Conservation (phyloP, 441 rosid species). For the Cnidoscolus chayamansa region DNA sequence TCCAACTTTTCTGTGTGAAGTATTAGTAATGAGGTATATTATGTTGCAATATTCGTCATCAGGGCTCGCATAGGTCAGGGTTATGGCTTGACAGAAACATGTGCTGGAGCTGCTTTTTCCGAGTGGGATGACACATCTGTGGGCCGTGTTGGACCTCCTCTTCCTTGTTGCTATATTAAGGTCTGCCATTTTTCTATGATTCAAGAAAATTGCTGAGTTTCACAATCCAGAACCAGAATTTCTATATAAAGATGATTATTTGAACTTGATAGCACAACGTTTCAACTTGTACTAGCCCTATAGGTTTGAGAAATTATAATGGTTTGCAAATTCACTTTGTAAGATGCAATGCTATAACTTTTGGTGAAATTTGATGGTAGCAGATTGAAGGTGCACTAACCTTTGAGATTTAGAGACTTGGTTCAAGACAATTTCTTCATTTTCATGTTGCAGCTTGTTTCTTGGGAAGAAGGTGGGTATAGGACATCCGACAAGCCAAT, state of each 20-base stretch:
- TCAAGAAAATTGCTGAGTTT: constrained; percentile 8
- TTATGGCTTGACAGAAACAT: constrained; percentile 95
- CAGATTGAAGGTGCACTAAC: background rate
- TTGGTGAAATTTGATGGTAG: background rate
- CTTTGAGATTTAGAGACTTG: background rate
- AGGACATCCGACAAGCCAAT: constrained; percentile 69
- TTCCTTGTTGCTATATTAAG: constrained; percentile 76
- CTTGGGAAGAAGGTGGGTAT: constrained; percentile 93
- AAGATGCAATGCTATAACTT: background rate
- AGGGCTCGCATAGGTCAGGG: constrained; percentile 91
- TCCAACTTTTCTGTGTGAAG: background rate
- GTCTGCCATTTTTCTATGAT: constrained; percentile 32
- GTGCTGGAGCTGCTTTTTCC: constrained; percentile 88
- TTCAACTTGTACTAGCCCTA: background rate
- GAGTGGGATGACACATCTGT: constrained; percentile 71
- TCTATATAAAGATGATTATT: background rate
- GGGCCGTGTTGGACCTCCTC: constrained; percentile 93
- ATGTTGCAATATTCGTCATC: constrained; percentile 17
- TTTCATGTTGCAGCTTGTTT: constrained; percentile 62
- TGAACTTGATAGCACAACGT: background rate
- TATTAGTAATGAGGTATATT: constrained; percentile 11
- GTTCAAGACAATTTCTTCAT: constrained; percentile 5
- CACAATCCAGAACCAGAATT: constrained; percentile 1
- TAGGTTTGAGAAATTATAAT: background rate
- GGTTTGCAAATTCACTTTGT: background rate